These are phyloP conservation scores for Striga hermonthica DNA, from an alignment of 305 asterid species.

Conservation along the genomic window DNA sequence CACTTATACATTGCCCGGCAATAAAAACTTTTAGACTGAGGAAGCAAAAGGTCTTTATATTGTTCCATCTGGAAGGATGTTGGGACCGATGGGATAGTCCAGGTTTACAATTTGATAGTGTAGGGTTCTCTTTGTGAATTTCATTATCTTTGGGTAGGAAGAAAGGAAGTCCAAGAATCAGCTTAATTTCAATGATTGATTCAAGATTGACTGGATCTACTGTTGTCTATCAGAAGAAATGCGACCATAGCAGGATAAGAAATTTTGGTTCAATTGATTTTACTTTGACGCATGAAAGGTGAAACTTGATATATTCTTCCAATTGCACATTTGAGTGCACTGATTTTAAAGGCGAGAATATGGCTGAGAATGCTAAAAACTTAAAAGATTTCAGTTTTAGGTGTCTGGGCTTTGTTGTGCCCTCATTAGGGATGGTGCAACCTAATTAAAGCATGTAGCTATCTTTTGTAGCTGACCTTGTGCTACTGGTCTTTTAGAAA, in stretches of 20 bases:
- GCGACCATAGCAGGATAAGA: no score
- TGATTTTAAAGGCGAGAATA: background rate
- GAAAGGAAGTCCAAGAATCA: no score
- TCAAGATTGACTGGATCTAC: slow-evolving; percentile 8
- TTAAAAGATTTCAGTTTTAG: background rate
- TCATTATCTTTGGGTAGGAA: no score
- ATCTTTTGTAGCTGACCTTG: slow-evolving; percentile 16
- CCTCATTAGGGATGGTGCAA: background rate
- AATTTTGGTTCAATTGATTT: slow-evolving; percentile 8
- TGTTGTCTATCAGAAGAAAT: background rate
- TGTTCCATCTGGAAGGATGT: background rate
- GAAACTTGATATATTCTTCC: background rate
- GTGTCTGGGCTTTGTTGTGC: slow-evolving; percentile 1
- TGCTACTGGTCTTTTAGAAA: background rate
- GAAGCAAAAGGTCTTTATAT: slow-evolving; percentile 11
- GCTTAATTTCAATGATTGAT: no score
- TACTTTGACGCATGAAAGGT: background rate
- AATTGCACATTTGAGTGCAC: background rate
- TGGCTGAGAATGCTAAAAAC: background rate
- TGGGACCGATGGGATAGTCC: no score
- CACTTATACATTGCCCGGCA: slow-evolving; percentile 8
- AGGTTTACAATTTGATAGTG: no score
- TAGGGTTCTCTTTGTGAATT: no score
- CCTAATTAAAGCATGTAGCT: background rate
- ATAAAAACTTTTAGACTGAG: slow-evolving; percentile 22